Base-by-base conservation (phyloP, 164 flowering plant species). In the Saururus chinensis region DNA sequence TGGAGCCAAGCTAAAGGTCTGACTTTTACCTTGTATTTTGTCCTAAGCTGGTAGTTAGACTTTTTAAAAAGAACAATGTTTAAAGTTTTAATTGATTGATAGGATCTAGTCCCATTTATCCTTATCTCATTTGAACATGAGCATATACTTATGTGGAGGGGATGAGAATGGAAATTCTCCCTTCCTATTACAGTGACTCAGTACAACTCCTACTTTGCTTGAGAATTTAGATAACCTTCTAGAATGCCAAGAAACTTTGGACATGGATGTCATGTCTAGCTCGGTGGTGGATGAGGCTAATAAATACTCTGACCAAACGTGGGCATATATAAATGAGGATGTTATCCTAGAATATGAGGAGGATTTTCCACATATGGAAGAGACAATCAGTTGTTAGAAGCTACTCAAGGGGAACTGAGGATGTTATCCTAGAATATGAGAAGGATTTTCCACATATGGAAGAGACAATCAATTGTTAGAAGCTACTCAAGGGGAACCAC, bases 21-120 rank as follows among this genome's bases (percentile, higher is more conserved):
- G 65, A 0, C 45, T 21, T 30, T 42, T 42, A 42, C 49, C 12
- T 9, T 10, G 9, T 9, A 10, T 42, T 42, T 42, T 1, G 12
- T 14, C 9, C 14, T 42, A 1, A 10, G 12, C 9, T 42, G 5
- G 14, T 42, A 14, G 1, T 42, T 42, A 14, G 9, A 42, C 49
- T 42, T 42, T 42, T 9, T 42, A 1, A 10, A 42, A 9, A 42
- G 17, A 42, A 10, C 4, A 42, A 14, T 14, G 9, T 42, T 42
- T 42, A 10, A 4, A 42, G 4, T 10, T 42, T 14, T 42, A 2
- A 10, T 35, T 0, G 45, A 35, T 64, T 48, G 72, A 69, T 84
- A 92, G 98, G 98, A 92, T 74, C 86, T 89, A 65, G 92, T 89
- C 37, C 96, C 93, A 22, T 89, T 95, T 71, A 82, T 92, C 60